These are phyloP conservation scores for Acanthamoeba royreba DNA, from an alignment of 208 protist genomes.

Conservation along the genomic window DNA sequence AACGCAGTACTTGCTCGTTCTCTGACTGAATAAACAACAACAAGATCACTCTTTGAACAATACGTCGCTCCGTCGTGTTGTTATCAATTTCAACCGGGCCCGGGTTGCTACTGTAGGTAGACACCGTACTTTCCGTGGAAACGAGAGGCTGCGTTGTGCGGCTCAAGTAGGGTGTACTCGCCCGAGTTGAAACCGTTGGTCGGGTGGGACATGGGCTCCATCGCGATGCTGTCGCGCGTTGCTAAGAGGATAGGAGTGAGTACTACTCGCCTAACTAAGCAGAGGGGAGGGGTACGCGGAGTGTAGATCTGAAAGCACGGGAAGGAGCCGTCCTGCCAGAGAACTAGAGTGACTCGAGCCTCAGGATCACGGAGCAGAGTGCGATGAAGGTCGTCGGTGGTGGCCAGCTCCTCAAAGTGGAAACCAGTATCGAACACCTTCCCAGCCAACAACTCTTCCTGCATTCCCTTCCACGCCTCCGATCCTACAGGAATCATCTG, in stretches of 20 bases:
- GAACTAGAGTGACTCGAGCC: neutral
- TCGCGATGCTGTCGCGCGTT: neutral
- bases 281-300: no score
- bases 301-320: slow-evolving; percentile 8
- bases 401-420: neutral
- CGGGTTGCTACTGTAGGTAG: neutral
- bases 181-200: neutral
- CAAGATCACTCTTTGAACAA: no score
- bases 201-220: neutral
- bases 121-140: neutral
- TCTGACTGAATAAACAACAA: neutral
- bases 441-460: neutral
- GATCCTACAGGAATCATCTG: neutral
- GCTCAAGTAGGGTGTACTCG: neutral
- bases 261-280: no score
- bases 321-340: neutral
- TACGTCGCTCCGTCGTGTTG: no score
- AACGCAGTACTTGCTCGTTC: neutral
- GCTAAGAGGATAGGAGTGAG: neutral
- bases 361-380: neutral
- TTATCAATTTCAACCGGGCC: no score
- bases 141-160: neutral
- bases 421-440: neutral
- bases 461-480: neutral
- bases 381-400: neutral